phyloP scores from a whole-genome alignment of 2,329 filamentous ascomycete genomes.

The Tolypocladium guangdongense region DNA sequence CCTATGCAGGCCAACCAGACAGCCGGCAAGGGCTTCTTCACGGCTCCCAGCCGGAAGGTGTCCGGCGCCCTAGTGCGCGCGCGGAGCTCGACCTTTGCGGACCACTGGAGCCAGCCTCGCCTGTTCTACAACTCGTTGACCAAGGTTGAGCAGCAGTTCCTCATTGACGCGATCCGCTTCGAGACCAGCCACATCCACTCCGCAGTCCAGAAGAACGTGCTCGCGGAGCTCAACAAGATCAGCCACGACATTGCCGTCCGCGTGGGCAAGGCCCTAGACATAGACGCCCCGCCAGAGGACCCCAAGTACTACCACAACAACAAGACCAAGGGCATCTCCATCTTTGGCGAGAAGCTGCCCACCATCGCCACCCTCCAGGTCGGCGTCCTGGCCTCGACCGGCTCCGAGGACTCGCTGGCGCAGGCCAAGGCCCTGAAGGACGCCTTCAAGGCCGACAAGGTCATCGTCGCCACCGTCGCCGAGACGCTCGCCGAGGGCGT shows the following conservation, averaged over 20 bases:
- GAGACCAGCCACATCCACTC: conserved; percentile 52
- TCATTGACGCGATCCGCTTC: conserved; percentile 64
- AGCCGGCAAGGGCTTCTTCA: conserved; percentile 58
- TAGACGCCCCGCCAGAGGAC: conserved; percentile 48
- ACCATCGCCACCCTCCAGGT: conserved; percentile 53
- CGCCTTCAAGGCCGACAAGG: conserved; percentile 35
- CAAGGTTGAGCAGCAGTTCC: conserved; percentile 55
- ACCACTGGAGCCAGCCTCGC: conserved; percentile 62
- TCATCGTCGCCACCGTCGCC: conserved; percentile 48
- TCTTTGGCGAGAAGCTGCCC: conserved; percentile 45
- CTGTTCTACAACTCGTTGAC: conserved; percentile 65
- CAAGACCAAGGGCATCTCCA: conserved; percentile 48
- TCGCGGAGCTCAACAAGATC: conserved; percentile 58
- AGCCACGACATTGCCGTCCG: conserved; percentile 55
- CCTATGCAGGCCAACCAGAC: conserved; percentile 57
- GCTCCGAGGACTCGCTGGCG: conserved; percentile 29
- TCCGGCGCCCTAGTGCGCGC: conserved; percentile 44
- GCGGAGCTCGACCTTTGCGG: conserved; percentile 53
- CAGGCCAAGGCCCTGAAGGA: conserved; percentile 39
- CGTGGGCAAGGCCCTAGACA: conserved; percentile 50
- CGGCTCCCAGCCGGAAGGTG: conserved; percentile 42
- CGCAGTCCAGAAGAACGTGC: conserved; percentile 52
- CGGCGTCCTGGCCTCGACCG: conserved; percentile 44
- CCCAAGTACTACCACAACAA: conserved; percentile 58
- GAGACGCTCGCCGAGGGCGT: conserved; percentile 44